Evolutionary conservation across 257 asterid species (phyloP), one percentile per base, ranked within the genome.

Genomic region (Ballota nigra): DNA sequence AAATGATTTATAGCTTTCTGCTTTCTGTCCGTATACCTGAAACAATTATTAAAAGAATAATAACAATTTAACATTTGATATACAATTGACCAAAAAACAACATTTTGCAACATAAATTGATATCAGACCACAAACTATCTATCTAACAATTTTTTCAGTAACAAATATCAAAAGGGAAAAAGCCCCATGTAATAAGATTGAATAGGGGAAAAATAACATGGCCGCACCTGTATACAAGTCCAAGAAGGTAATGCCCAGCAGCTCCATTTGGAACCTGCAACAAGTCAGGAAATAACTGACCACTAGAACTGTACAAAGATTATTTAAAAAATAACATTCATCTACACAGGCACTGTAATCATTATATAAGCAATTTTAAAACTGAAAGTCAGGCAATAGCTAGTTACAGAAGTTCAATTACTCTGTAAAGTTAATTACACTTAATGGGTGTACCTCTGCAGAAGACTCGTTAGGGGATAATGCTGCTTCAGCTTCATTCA

Each of bases 261-360:
- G 99, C 99, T 76, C 99, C 99, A 80, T 91, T 94, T 20, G 99
- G 99, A 80, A 94, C 95, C 97, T 91, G 81, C 73, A 70, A 82
- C 34, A 36, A 66, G 77, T 38, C 67, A 72, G 64, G 49, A 61
- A 76, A 49, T 62, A 58, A 76, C 38, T 40, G 31, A 66, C 41
- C 70, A 47, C 34, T 72, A 29, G 65, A 79, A 45, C 79, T 47
- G 68, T 38, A 68, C 24, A 64, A 22, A 34, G 40, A 67, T n/a
- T 9, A 45, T 66, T 58, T 73, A 51, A 22, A 26, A 51, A 45
- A 72, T 43, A 40, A 70, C 66, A 58, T n/a, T 12, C 23, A 34
- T 55, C 45, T 65, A 66, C 31, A 47, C 68, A 45, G 43, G 23
- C n/a, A 15, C 16, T 53, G 51, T 10, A 66, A 60, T n/a, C 63